Base-by-base conservation (phyloP, 768 basidiomycete species). In the Tylopilus cervinicoccineus region DNA sequence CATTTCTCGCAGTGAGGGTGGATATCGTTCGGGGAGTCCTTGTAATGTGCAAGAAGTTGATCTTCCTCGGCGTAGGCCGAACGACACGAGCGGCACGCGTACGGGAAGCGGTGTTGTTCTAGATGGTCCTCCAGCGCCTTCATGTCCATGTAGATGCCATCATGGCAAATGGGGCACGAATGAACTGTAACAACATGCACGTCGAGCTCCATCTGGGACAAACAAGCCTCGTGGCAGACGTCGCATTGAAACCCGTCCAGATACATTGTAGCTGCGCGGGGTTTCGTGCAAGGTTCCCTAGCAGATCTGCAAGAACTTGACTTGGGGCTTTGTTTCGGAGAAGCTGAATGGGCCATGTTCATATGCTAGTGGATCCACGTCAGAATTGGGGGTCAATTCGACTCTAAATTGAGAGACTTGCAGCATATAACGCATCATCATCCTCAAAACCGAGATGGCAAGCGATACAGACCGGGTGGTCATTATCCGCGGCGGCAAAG, bases 1-100 rank as follows among this genome's bases (percentile, higher is more conserved):
- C 74, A 76, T 29, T 43, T 44, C 16, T 49, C 41, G 49, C 74
- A 76, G 5, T 56, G 55, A 1, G 74, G 72, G 28, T 77, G 76
- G 12, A 61, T 14, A 16, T 59, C 58, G 39, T 59, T 58, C 6
- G 61, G 38, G 2, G 74, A 71, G 6, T 68, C 60, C 41, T 52
- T 62, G 54, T 75, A 76, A 49, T 78, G 77, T 5, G 56, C 54
- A 17, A 63, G 54, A 3, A 77, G 63, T 3, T 66, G 64, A 12
- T 72, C 72, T 43, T 72, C 66, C 31, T 67, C 59, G 3, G 49
- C 26, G 38, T 56, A 67, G 2, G 57, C 61, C 36, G 57, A 42
- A 24, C 55, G 55, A 10, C 66, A 69, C 12, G 50, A 14, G 19
- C 24, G 41, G 43, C 66, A 67, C 10, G 46, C 48, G 29, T 65